Percentiles rank a stretch among this genome's conserved stretches.
phyloP scores from a whole-genome alignment of 139 green algal genomes.

The Asterochloris sp. region DNA sequence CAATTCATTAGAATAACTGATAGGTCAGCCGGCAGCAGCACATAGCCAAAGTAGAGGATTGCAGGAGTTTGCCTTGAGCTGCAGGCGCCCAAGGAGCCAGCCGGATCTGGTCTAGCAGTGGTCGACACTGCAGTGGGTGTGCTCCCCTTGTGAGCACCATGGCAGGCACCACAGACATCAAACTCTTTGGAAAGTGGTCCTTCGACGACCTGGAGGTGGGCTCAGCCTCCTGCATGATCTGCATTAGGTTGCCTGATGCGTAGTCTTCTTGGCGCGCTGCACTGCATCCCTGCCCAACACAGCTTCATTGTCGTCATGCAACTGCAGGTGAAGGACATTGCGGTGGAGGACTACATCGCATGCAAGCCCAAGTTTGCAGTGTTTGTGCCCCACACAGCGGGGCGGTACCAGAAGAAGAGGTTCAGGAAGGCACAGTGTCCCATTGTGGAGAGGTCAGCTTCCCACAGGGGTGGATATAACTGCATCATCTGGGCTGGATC shows the following conservation, averaged over 20 bases:
- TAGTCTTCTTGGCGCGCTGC: background rate
- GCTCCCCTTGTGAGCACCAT: constrained; percentile 25
- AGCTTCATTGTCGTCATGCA: background rate
- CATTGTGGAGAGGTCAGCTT: constrained; percentile 90
- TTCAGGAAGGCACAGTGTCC: constrained; percentile 99
- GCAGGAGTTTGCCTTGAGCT: too few species aligned
- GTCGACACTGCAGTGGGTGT: background rate
- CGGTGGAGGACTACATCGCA: constrained; percentile 98
- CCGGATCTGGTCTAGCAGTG: too few species aligned
- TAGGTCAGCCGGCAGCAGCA: too few species aligned
- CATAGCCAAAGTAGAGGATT: too few species aligned
- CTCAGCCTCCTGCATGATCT: background rate
- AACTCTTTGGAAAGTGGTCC: constrained; percentile 97
- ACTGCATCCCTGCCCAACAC: background rate
- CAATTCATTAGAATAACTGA: too few species aligned
- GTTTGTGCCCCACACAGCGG: constrained; percentile 96
- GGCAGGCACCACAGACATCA: constrained; percentile 54
- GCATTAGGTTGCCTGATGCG: background rate
- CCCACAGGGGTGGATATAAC: background rate
- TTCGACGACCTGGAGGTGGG: constrained; percentile 94
- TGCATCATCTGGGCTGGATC: background rate
- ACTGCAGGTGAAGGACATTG: constrained; percentile 94
- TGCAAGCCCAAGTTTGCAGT: constrained; percentile 94
- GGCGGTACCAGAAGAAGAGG: constrained; percentile 96
- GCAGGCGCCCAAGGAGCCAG: too few species aligned